phyloP scores from a whole-genome alignment of 768 basidiomycete genomes.

The Kwoniella botswanensis region DNA sequence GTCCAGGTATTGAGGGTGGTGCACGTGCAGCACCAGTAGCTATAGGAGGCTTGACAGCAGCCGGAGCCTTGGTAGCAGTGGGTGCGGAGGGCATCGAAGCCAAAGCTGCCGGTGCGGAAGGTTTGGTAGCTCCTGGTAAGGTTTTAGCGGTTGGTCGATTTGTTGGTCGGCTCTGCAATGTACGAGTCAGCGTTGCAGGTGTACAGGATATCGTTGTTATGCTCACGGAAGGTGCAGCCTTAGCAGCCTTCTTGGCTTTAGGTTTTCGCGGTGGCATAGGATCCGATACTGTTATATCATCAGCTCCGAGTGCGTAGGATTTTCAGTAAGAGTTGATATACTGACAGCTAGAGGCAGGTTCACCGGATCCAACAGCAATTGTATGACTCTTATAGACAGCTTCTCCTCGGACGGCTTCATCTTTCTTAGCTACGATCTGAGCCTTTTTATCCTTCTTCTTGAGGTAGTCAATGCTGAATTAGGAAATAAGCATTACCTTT shows the following conservation, averaged over 20 bases:
- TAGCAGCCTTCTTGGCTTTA: conserved; percentile 81
- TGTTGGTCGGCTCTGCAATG: conserved; percentile 47
- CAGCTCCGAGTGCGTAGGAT: background rate
- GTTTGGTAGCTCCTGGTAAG: conserved; percentile 63
- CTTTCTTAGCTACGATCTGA: conserved; percentile 83
- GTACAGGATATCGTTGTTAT: no score
- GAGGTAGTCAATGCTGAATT: conserved; percentile 74
- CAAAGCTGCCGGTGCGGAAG: conserved; percentile 68
- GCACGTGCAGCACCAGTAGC: conserved; percentile 53
- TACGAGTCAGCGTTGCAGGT: background rate
- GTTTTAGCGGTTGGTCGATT: conserved; percentile 60
- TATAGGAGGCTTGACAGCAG: conserved; percentile 22
- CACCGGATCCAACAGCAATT: conserved; percentile 85
- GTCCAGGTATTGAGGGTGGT: conserved; percentile 59
- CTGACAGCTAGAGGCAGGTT: conserved; percentile 71
- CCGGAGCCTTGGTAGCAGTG: conserved; percentile 58
- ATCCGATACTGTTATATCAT: conserved; percentile 63
- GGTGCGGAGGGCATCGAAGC: conserved; percentile 38
- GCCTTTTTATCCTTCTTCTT: conserved; percentile 98
- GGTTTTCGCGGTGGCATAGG: conserved; percentile 87
- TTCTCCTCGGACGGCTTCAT: conserved; percentile 77
- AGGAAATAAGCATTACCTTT: no score
- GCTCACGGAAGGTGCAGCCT: conserved; percentile 37
- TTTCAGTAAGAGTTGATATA: background rate
- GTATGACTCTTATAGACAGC: conserved; percentile 93